A percentile compares a stretch with the other conserved stretches of the same genome.
phyloP scores from a whole-genome alignment of 306 rosid genomes.

The Dryas drummondii region DNA sequence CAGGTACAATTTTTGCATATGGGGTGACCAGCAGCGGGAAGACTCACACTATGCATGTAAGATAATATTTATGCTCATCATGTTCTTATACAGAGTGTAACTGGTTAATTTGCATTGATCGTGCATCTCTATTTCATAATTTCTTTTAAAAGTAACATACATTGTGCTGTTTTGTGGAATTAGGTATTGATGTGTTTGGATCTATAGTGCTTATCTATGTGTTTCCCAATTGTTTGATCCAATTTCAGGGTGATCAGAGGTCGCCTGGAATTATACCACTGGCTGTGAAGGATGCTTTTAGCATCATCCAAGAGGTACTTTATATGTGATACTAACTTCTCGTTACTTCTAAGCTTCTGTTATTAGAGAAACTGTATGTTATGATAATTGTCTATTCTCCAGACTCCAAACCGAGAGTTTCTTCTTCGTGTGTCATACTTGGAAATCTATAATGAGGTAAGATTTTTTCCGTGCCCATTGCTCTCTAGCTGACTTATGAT shows the following conservation, averaged over 20 bases:
- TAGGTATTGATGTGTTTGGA: constrained; percentile 19
- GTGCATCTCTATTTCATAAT: neutral
- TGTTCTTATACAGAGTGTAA: constrained; percentile 19
- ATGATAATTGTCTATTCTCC: constrained; percentile 33
- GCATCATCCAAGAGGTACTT: constrained; percentile 97
- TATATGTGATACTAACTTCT: constrained; percentile 13
- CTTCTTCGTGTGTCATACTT: constrained; percentile 94
- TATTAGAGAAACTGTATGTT: constrained; percentile 21
- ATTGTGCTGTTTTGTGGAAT: constrained; percentile 3
- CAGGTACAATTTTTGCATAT: constrained; percentile 97
- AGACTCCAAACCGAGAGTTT: constrained; percentile 98
- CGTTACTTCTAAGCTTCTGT: constrained; percentile 25
- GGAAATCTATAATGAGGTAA: constrained; percentile 98
- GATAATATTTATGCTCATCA: constrained; percentile 30
- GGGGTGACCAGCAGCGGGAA: constrained; percentile 99
- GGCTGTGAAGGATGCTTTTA: constrained; percentile 96
- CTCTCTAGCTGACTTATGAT: constrained; percentile 17
- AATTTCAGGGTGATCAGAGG: constrained; percentile 93
- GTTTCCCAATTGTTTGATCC: constrained; percentile 21
- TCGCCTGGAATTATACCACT: constrained; percentile 98
- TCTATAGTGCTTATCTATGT: constrained; percentile 19
- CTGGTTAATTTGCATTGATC: constrained; percentile 16
- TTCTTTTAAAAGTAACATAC: constrained; percentile 11
- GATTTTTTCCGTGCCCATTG: constrained; percentile 26
- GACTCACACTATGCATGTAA: constrained; percentile 99